These are phyloP conservation scores for Cladorrhinum samala DNA, from an alignment of 495 filamentous ascomycete genomes.

Conservation along the genomic window DNA sequence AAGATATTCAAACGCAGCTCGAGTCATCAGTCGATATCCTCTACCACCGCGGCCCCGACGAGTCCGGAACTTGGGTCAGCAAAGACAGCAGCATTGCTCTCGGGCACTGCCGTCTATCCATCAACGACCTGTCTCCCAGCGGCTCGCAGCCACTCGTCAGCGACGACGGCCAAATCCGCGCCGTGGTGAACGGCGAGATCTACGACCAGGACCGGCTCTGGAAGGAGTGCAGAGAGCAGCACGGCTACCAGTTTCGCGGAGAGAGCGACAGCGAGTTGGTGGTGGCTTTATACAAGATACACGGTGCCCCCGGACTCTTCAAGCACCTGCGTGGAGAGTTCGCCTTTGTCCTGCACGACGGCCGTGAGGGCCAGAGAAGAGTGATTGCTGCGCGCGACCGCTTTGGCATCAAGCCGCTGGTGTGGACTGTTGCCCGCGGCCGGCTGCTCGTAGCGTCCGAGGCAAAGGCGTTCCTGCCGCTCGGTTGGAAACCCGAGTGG, in stretches of 20 bases:
- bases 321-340: constrained; percentile 47
- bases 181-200: constrained; percentile 51
- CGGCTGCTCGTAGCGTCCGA: constrained; percentile 38
- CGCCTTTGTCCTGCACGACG: constrained; percentile 44
- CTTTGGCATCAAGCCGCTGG: constrained; percentile 50
- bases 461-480: constrained; percentile 40
- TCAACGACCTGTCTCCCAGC: constrained; percentile 43
- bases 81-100: background rate
- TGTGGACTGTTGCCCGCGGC: constrained; percentile 36
- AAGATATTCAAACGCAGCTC: background rate
- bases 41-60: background rate
- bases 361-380: constrained; percentile 13
- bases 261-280: constrained; percentile 43
- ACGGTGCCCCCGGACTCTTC: constrained; percentile 38
- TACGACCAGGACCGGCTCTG: constrained; percentile 43
- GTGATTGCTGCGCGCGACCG: constrained; percentile 45
- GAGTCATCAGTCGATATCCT: background rate
- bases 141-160: constrained; percentile 44
- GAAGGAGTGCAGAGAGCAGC: constrained; percentile 19
- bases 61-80: background rate
- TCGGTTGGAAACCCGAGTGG: constrained; percentile 46
- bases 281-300: constrained; percentile 40
- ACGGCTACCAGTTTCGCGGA: constrained; percentile 31
- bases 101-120: constrained; percentile 19
- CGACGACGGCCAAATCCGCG: constrained; percentile 35